These are phyloP conservation scores for Boletellus ananiceps DNA, from an alignment of 768 basidiomycete species.

Conservation along the genomic window DNA sequence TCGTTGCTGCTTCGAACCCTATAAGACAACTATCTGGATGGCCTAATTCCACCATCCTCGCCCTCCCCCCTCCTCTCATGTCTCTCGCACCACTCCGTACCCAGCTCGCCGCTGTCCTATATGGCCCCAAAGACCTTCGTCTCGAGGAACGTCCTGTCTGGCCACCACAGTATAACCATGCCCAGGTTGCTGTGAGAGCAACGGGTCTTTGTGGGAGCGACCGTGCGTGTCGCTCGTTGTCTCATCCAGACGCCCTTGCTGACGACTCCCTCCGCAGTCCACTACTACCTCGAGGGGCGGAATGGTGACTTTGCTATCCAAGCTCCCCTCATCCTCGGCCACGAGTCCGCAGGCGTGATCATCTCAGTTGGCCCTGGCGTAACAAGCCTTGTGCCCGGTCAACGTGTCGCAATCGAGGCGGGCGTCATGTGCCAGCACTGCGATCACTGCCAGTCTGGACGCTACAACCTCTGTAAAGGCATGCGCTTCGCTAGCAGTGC, in stretches of 20 bases:
- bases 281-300: constrained; percentile 84
- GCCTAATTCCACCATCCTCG: constrained; percentile 20
- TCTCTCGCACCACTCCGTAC: constrained; percentile 47
- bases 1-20: constrained; percentile 28
- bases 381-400: constrained; percentile 60
- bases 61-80: constrained; percentile 30
- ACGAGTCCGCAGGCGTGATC: constrained; percentile 87
- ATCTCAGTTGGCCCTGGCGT: constrained; percentile 78
- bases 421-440: constrained; percentile 85
- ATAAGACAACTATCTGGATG: constrained; percentile 30
- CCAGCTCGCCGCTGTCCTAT: constrained; percentile 74
- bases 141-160: constrained; percentile 69
- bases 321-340: constrained; percentile 85
- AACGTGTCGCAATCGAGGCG: constrained; percentile 91
- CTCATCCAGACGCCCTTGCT: constrained; percentile 1
- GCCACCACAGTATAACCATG: constrained; percentile 68
- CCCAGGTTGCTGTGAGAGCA: constrained; percentile 71
- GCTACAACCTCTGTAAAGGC: constrained; percentile 90
- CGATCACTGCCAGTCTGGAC: constrained; percentile 61
- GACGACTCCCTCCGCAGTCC: constrained; percentile 47
- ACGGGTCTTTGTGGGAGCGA: constrained; percentile 93
- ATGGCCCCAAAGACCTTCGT: constrained; percentile 79
- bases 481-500: constrained; percentile 90
- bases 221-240: constrained; percentile 39
- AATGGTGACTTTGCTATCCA: constrained; percentile 91